These are phyloP conservation scores for Yamadazyma triangularis DNA, from an alignment of 1,139 yeast species.

Conservation along the genomic window DNA sequence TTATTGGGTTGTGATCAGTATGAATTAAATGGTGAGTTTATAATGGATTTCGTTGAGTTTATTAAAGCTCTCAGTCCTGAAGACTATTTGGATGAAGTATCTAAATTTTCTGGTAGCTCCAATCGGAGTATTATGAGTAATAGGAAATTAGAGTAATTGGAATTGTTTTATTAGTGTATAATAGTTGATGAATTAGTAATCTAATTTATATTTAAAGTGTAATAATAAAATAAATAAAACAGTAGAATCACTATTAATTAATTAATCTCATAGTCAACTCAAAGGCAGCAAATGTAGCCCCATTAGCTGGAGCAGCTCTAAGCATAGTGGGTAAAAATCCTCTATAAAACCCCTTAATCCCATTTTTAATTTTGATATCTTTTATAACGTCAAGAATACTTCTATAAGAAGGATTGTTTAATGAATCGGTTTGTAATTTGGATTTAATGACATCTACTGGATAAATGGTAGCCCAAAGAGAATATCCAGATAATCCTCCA, in stretches of 20 bases:
- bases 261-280: constrained; percentile 74
- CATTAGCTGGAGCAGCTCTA: constrained; percentile 97
- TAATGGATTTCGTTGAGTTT: constrained; percentile 46
- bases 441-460: constrained; percentile 88
- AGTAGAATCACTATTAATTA: no score
- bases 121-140: background rate
- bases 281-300: constrained; percentile 90
- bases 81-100: constrained; percentile 27
- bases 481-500: constrained; percentile 85
- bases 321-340: constrained; percentile 88
- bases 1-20: constrained; percentile 46
- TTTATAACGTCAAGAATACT: constrained; percentile 52
- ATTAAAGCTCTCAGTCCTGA: constrained; percentile 39
- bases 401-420: constrained; percentile 45
- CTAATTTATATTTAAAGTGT: background rate
- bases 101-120: constrained; percentile 3
- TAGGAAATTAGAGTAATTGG: background rate
- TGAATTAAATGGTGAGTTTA: constrained; percentile 51
- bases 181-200: background rate
- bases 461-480: constrained; percentile 77
- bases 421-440: constrained; percentile 76
- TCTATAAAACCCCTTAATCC: constrained; percentile 73
- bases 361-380: constrained; percentile 50
- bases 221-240: background rate
- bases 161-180: background rate